Base-by-base conservation (phyloP, 2,329 filamentous ascomycete species). In the Penicillium sp. region DNA sequence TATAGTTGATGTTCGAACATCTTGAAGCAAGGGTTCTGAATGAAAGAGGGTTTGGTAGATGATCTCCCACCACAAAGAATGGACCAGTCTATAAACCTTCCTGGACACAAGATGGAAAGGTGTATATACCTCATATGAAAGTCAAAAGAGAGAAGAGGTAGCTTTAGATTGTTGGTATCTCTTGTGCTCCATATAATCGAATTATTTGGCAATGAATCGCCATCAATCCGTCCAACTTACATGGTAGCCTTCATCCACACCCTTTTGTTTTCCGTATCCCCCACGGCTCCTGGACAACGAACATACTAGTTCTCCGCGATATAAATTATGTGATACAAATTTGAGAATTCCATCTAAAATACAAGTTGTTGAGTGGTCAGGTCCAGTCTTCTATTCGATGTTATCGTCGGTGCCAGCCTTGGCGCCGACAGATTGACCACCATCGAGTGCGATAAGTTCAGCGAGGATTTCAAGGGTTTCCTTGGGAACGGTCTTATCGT, bases 401-500 rank as follows among this genome's bases (percentile, higher is more conserved):
- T 62, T 69, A 56, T 76, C 75, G 51, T 69, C 65, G 55, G 66
- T 64, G 58, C 66, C 60, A 37, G 59, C 10, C 38, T 52, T 59
- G 47, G 62, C 59, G 61, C 67, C 58, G 35, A 71, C 73, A 47
- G 74, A 75, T n/a, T 71, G 68, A 54, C 80, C 57, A 42, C 56
- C 85, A 79, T 97, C 94, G 76, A 93, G 86, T 64, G 93, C 93
- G 71, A 99, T 96, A 91, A 99, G 97, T 80, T 97, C 91, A 66
- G 94, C 94, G 62, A 99, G 87, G 69, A 97, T 88, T 77, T 99
- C 93, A 69, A 99, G 87, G 69, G 97, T 90, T 62, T 93, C 93
- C 89, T 97, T 97, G 69, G 93, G 89, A 46, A 97, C 93, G 33
- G 94, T 97, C 86, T 96, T 96, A 78, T 99, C 94, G 79, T 99